Evolutionary conservation across 2,329 filamentous ascomycete genomes (phyloP), one percentile per base, ranked within the genome.

Genomic region (Colletotrichum shisoi): DNA sequence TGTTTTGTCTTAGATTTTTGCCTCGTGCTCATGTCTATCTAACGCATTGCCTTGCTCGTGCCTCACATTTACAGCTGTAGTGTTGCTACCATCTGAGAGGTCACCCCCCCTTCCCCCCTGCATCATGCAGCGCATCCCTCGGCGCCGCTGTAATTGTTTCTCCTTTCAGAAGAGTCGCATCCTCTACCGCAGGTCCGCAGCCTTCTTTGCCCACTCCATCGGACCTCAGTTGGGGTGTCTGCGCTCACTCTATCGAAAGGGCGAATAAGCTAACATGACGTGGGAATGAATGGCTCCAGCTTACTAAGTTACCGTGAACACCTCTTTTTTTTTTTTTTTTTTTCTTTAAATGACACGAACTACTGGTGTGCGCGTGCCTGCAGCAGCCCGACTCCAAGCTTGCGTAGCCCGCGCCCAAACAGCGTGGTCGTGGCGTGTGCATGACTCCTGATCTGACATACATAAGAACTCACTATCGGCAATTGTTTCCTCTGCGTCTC

Each of bases 351-450:
- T 53, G 52, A 63, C 27, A 49, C 21, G 45, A 42, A 49, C 34
- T 48, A 39, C 27, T 42, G 51, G 51, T 53, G 34, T 34, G 37
- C 53, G 63, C 52, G 59, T 57, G 52, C 53, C 63, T 67, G 63
- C 63, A 63, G 52, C 39, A 67, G 40, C 21, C 63, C 63, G 37
- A 46, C 59, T 53, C 40, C 24, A 48, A 63, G 53, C 53, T 59
- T 44, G 48, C 53, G 51, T 49, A 64, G 42, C 54, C 49, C 40
- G 13, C 31, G 53, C 39, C 53, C 34, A 57, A 54, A 24, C 31
- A 34, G 31, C 31, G 31, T 31, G 53, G 49, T 45, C 61, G 60
- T 48, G 54, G 44, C 34, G 54, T 48, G 48, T 3, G 57, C 37
- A 19, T 44, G n/a, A 34, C 21, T 34, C n/a, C 15, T 17, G 31